A percentile compares a stretch with the other conserved stretches of the same genome.
Evolutionary conservation across 2,329 filamentous ascomycete genomes (phyloP).

Genomic region (Triangularia setosa): DNA sequence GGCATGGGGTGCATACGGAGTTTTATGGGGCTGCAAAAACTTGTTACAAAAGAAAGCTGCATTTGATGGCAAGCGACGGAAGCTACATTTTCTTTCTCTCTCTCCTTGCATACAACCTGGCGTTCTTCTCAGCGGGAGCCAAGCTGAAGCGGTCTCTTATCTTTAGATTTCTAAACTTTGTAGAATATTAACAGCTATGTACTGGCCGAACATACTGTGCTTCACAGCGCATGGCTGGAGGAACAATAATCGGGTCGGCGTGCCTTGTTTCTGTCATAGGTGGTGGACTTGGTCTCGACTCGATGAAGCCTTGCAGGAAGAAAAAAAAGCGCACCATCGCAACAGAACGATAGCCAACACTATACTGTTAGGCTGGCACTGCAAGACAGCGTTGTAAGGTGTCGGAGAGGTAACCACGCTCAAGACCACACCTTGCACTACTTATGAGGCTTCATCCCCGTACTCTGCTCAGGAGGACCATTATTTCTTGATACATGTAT

Average conservation of each 20-base stretch:
- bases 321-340: too few species aligned
- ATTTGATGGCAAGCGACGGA: not conserved
- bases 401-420: too few species aligned
- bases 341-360: too few species aligned
- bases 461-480: too few species aligned
- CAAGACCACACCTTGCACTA: too few species aligned
- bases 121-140: not conserved
- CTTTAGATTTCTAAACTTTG: not conserved
- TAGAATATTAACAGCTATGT: not conserved
- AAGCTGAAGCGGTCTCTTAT: not conserved
- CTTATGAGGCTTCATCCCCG: too few species aligned
- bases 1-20: not conserved
- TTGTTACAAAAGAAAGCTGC: not conserved
- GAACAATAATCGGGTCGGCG: not conserved
- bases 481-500: too few species aligned
- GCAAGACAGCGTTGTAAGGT: too few species aligned
- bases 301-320: not conserved
- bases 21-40: not conserved
- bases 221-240: not conserved
- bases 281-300: not conserved
- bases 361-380: too few species aligned
- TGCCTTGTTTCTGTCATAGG: not conserved
- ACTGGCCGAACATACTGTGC: not conserved
- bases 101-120: not conserved
- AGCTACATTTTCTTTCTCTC: not conserved